phyloP scores from a whole-genome alignment of 1,284 basidiomycete species.

The Puccinia triticina region DNA sequence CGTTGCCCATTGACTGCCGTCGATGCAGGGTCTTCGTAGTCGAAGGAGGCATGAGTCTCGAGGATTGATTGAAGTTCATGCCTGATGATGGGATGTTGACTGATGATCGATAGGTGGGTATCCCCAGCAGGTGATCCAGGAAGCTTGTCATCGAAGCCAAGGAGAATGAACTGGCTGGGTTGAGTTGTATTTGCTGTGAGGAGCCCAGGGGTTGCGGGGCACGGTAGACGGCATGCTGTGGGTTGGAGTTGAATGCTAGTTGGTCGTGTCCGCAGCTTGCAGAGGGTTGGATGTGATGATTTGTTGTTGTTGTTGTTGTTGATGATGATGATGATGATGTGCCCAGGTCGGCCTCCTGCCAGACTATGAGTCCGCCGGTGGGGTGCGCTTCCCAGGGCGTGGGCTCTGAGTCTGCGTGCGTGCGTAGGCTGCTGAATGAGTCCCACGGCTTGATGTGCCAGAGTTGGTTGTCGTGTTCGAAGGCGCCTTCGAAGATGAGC shows the following conservation, averaged over 20 bases:
- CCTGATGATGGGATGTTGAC: not conserved
- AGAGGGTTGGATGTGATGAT: conserved; percentile 52
- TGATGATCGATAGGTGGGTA: conserved; percentile 18
- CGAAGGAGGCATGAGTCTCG: conserved; percentile 22
- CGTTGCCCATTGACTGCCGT: conserved; percentile 65
- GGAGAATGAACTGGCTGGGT: conserved; percentile 54
- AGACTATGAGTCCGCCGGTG: conserved; percentile 65
- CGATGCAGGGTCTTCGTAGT: conserved; percentile 64
- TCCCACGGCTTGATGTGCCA: conserved; percentile 75
- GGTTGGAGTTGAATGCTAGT: conserved; percentile 70
- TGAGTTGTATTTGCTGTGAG: conserved; percentile 54
- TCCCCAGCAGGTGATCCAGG: conserved; percentile 39
- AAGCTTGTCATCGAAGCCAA: conserved; percentile 54
- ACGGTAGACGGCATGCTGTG: conserved; percentile 65
- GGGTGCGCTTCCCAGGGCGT: conserved; percentile 56
- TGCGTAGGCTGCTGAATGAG: conserved; percentile 69
- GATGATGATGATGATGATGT: conserved; percentile 55
- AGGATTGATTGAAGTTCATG: conserved; percentile 14
- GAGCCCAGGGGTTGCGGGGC: conserved; percentile 60
- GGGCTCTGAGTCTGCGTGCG: conserved; percentile 66
- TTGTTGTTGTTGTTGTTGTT: too few relatives aligned
- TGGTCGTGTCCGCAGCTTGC: conserved; percentile 70
- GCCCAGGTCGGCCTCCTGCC: conserved; percentile 74
- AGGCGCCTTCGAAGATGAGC: conserved; percentile 72
- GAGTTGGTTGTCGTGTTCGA: conserved; percentile 70